Conservation (phyloP, 1,139 yeast species). For the Saccharomycopsis hybrid region DNA sequence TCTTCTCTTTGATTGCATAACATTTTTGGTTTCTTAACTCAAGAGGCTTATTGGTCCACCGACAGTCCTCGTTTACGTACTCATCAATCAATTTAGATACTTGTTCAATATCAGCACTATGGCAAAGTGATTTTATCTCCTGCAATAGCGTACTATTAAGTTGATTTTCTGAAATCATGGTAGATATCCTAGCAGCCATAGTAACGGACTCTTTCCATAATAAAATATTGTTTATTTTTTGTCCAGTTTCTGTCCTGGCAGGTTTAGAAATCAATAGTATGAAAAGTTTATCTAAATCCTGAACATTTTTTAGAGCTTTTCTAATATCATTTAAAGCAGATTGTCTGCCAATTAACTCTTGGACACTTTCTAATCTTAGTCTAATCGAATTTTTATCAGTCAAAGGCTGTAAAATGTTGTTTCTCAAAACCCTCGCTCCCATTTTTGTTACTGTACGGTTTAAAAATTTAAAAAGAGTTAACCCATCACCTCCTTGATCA, state of each 20-base stretch:
- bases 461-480: constrained; percentile 61
- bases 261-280: constrained; percentile 41
- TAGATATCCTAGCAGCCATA: constrained; percentile 45
- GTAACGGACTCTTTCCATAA: constrained; percentile 64
- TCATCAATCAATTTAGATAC: constrained; percentile 51
- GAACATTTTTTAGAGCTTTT: constrained; percentile 31
- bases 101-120: constrained; percentile 29
- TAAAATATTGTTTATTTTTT: constrained; percentile 61
- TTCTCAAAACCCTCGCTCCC: constrained; percentile 59
- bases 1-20: constrained; percentile 35
- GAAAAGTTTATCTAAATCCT: constrained; percentile 46
- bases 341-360: constrained; percentile 30
- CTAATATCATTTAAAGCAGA: constrained; percentile 26
- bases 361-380: constrained; percentile 57
- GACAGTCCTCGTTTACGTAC: constrained; percentile 47
- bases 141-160: background rate
- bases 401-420: constrained; percentile 76
- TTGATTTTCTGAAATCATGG: constrained; percentile 30
- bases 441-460: constrained; percentile 74
- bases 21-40: constrained; percentile 47
- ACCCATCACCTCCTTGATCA: too few relatives aligned
- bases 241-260: constrained; percentile 64
- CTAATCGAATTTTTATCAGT: constrained; percentile 44
- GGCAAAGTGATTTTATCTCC: constrained; percentile 24
- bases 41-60: constrained; percentile 39